These are phyloP conservation scores for Pythium phragmitis DNA, from an alignment of 352 stramenopile species.

Conservation along the genomic window DNA sequence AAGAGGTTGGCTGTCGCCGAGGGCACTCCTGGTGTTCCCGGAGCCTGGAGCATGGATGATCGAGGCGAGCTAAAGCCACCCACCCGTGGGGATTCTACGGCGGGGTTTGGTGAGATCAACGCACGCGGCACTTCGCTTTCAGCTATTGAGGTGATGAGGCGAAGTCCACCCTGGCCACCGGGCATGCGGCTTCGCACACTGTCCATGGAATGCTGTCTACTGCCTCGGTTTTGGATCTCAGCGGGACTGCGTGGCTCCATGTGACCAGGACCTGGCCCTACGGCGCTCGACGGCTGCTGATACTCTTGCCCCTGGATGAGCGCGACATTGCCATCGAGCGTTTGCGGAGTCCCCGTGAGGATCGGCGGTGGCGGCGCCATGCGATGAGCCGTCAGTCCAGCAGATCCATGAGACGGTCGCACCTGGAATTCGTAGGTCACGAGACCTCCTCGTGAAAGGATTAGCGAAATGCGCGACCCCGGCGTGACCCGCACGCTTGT, in stretches of 20 bases:
- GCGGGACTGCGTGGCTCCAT: slow-evolving; percentile 70
- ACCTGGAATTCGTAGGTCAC: slow-evolving; percentile 89
- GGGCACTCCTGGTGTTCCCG: slow-evolving; percentile 60
- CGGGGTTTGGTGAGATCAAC: slow-evolving; percentile 83
- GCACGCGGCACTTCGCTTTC: slow-evolving; percentile 80
- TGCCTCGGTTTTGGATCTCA: slow-evolving; percentile 80
- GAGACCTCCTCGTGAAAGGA: slow-evolving; percentile 77
- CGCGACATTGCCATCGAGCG: slow-evolving; percentile 43
- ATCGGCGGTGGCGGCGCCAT: slow-evolving; percentile 52
- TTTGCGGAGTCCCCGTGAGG: slow-evolving; percentile 38
- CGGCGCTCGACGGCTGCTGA: slow-evolving; percentile 47
- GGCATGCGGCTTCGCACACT: slow-evolving; percentile 32
- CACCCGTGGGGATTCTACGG: slow-evolving; percentile 77
- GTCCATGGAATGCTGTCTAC: slow-evolving; percentile 30
- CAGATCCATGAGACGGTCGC: slow-evolving; percentile 22
- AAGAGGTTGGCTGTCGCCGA: slow-evolving; percentile 56
- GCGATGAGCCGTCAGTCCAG: slow-evolving; percentile 3
- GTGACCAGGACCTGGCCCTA: slow-evolving; percentile 12
- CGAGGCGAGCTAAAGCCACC: slow-evolving; percentile 78
- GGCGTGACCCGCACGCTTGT: slow-evolving; percentile 67
- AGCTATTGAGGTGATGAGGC: slow-evolving; percentile 77
- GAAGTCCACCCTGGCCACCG: slow-evolving; percentile 53
- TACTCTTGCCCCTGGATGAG: slow-evolving; percentile 63
- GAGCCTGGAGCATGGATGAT: slow-evolving; percentile 65
- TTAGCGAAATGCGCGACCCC: slow-evolving; percentile 81